Base-by-base conservation (phyloP, 177 flowering plant genomes). In the Vitis hybrid region DNA sequence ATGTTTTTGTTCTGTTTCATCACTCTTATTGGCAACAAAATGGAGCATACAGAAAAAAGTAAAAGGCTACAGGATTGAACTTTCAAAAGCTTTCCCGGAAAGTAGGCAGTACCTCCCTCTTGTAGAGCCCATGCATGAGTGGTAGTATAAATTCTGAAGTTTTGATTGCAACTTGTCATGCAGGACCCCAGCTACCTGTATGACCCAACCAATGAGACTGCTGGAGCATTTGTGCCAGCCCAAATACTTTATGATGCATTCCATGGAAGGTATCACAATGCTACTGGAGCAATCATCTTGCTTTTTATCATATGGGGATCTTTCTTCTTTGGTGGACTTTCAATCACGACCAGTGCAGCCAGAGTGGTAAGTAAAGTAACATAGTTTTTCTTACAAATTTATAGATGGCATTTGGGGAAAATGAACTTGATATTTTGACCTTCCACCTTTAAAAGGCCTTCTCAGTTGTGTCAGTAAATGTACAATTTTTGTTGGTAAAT, bases 241-340 rank as follows among this genome's bases (percentile, higher is more conserved):
- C 93, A 89, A 65, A 89, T 89, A 72, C 78, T 89, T 11, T 88
- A 85, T 66, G 94, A 89, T 67, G 90, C 90, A 60, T 89, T 89
- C 60, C 79, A 88, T 72, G 90, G 91, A 56, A 76, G 90, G 72
- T 89, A 81, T 64, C 77, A 86, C 11, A 86, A 56, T 62, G 69
- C 81, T 19, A 68, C 80, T 17, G 94, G 94, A 64, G 92, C 90
- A 17, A 88, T 89, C 66, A 50, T 84, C 26, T 67, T 88, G 11
- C 78, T 88, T 1, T 75, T 78, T 61, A 48, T 89, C 73, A 88
- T 89, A 12, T 86, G 92, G 91, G 94, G 88, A 39, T 86, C 92
- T 1, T 86, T 82, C 77, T 88, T 89, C 86, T 89, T 88, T 67
- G 86, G 90, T 4, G 91, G 92, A 7, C 87, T 89, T 60, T 88